phyloP scores from a whole-genome alignment of 1,284 basidiomycete species.

The Trichosporon faecale region DNA sequence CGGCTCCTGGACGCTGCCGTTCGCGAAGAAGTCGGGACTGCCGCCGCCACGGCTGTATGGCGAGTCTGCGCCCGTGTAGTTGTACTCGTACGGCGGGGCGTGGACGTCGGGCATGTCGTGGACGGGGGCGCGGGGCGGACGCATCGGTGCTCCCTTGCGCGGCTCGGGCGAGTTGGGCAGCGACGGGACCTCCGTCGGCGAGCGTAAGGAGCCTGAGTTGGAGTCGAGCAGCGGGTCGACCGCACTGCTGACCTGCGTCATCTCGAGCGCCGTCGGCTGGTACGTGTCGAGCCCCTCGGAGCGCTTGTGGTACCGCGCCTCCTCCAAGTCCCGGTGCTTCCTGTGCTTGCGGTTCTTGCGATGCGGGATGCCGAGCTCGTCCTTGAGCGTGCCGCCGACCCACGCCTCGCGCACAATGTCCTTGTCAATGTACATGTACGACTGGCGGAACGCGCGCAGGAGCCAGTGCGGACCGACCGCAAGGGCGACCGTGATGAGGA shows the following conservation, averaged over 20 bases:
- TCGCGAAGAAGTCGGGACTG: neutral
- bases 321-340: slow-evolving; percentile 7
- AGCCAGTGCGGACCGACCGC: slow-evolving; percentile 62
- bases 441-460: slow-evolving; percentile 28
- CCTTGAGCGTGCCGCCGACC: slow-evolving; percentile 79
- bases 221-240: slow-evolving; percentile 3
- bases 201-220: neutral
- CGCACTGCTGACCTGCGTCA: neutral
- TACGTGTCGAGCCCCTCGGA: neutral
- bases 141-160: neutral
- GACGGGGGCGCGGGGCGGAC: neutral
- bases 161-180: neutral
- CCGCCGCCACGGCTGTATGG: neutral
- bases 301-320: slow-evolving; percentile 2
- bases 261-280: neutral
- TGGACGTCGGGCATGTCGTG: neutral
- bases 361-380: slow-evolving; percentile 65
- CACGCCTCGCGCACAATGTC: slow-evolving; percentile 85
- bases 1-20: neutral
- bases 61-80: neutral
- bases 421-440: slow-evolving; percentile 49
- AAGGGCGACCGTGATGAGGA: slow-evolving; percentile 65
- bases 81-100: neutral
- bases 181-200: neutral
- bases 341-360: slow-evolving; percentile 27